Conservation (phyloP, 2,329 filamentous ascomycete genomes). For the Trichoderma asperellum region DNA sequence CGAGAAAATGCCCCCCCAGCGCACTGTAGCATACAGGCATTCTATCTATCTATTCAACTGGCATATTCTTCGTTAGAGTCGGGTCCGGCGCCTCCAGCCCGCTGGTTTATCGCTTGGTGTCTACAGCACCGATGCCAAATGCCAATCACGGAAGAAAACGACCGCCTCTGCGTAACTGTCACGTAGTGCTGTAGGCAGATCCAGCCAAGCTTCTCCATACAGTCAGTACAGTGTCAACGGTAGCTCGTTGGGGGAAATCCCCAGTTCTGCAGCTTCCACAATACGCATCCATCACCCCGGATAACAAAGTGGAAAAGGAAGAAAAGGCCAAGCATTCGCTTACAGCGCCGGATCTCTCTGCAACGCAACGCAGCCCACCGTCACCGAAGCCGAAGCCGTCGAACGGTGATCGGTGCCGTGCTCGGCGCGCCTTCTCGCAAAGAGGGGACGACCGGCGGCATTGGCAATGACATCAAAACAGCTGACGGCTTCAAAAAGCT, state of each 20-base stretch:
- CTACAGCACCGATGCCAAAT: not conserved
- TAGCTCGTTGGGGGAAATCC: not conserved
- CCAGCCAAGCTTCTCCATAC: not conserved
- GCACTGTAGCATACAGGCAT: not conserved
- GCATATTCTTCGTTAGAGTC: not conserved
- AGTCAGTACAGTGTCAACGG: constrained; percentile 4
- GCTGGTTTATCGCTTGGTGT: not conserved
- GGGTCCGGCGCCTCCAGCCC: not conserved
- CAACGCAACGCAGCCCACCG: not conserved
- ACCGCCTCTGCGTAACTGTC: no score
- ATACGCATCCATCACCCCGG: not conserved
- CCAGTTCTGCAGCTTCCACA: not conserved
- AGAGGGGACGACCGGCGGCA: not conserved
- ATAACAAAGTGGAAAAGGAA: not conserved
- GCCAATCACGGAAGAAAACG: not conserved
- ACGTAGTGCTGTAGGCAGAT: not conserved
- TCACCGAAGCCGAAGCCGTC: constrained; percentile 14
- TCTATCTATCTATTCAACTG: not conserved
- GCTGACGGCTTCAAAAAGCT: not conserved
- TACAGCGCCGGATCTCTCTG: constrained; percentile 12
- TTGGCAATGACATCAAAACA: not conserved
- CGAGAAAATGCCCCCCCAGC: not conserved
- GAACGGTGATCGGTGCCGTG: constrained; percentile 5
- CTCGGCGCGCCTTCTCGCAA: not conserved
- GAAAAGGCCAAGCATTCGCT: constrained; percentile 4